Evolutionary conservation across 208 protist species (phyloP).

Genomic region (Jaenimonas drosophilae): DNA sequence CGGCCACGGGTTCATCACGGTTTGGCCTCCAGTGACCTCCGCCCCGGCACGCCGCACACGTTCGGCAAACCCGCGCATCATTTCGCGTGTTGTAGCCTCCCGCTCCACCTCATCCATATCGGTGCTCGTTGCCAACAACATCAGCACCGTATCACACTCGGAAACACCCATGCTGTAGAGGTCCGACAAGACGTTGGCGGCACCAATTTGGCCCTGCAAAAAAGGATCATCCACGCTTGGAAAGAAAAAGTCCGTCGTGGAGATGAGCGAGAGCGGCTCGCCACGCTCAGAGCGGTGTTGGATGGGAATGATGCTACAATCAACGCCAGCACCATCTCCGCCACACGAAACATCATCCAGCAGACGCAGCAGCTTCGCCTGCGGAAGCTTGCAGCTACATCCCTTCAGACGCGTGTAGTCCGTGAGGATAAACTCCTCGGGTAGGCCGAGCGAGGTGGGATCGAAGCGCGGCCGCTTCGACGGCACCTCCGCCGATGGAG

Average conservation of each 20-base stretch:
- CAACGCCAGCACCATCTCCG: conserved; percentile 77
- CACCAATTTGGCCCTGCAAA: conserved; percentile 91
- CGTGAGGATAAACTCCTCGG: conserved; percentile 77
- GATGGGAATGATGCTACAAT: conserved; percentile 91
- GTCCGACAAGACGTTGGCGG: conserved; percentile 96
- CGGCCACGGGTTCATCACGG: conserved; percentile 94
- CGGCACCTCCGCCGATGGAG: too few species aligned
- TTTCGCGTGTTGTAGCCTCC: conserved; percentile 64
- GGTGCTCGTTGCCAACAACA: conserved; percentile 90
- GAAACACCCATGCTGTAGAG: conserved; percentile 94
- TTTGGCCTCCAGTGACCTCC: conserved; percentile 92
- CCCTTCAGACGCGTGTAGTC: conserved; percentile 87
- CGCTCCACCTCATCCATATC: conserved; percentile 89
- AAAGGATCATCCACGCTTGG: conserved; percentile 95
- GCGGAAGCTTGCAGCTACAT: conserved; percentile 93
- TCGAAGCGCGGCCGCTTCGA: conserved; percentile 53
- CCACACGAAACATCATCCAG: conserved; percentile 73
- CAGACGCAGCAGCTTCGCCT: conserved; percentile 80
- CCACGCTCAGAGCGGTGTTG: conserved; percentile 29
- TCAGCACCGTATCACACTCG: conserved; percentile 93
- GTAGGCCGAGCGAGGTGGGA: conserved; percentile 57
- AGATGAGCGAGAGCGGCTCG: conserved; percentile 79
- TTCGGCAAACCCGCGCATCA: conserved; percentile 93
- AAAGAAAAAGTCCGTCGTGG: conserved; percentile 97
- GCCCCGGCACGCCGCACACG: conserved; percentile 62